Evolutionary conservation across 2,329 filamentous ascomycete species (phyloP), one percentile per base, ranked within the genome.

Genomic region (Fusarium phyllophilum): DNA sequence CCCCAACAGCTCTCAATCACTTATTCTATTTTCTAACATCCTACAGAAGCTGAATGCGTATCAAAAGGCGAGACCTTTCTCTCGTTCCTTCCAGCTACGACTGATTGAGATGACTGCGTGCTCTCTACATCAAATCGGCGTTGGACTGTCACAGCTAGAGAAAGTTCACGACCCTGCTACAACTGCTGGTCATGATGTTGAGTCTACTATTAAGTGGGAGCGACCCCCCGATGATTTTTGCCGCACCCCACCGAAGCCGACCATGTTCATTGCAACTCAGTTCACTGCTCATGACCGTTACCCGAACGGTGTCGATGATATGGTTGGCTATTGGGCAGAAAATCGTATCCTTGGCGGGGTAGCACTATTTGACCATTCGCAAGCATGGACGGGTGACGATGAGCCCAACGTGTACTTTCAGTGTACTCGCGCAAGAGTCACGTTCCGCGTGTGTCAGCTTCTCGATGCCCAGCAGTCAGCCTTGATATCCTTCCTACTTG

Each of bases 331-430:
- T 17, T 70, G 52, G 68, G 61, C 51, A n/a, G 66, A 72, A 2
- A 62, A 72, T 33, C 66, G 66, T 13, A 36, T 72, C n/a, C 61
- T 70, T 6, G 68, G 68, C 10, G 66, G 68, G 1, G 66, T 66
- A 22, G n/a, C 45, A 31, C 44, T 70, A 1, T 70, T 72, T 36
- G 69, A 70, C 44, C 66, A 39, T n/a, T 44, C 41, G 3, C 24
- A 58, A 8, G 29, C 45, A 11, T 45, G 57, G 13, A 29, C 22
- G 1, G 15, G 3, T n/a, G 36, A 33, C 7, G 20, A 44, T 0
- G n/a, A 45, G 4, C 59, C 67, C 24, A 72, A 68, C 8, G 22
- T 68, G 6, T 68, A 72, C 39, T 68, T 72, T 26, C 48, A 63
- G 24, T 63, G 67, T 36, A 61, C 54, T 3, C 57, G 69, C 20